phyloP scores from a whole-genome alignment of 2,329 filamentous ascomycete species.

The Arthrinium phaeospermum region DNA sequence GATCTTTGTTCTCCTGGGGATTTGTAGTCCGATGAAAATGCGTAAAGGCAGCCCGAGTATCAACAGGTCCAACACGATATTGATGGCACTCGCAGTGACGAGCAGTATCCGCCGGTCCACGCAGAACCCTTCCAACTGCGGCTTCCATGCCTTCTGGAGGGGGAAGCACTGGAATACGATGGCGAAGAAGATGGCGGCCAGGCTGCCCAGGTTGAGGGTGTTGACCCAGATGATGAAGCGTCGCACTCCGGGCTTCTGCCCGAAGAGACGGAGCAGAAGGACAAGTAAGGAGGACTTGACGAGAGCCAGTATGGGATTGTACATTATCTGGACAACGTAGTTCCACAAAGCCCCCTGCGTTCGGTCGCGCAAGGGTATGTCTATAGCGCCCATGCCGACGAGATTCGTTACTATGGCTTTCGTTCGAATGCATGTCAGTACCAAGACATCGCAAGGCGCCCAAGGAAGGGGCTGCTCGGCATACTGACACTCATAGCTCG shows the following conservation, averaged over 20 bases:
- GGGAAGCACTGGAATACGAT: constrained; percentile 54
- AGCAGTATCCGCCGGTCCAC: constrained; percentile 40
- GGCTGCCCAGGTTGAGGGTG: constrained; percentile 39
- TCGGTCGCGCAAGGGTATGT: constrained; percentile 32
- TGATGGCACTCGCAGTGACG: constrained; percentile 42
- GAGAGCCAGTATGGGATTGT: constrained; percentile 52
- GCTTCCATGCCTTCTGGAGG: constrained; percentile 41
- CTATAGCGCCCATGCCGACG: constrained; percentile 28
- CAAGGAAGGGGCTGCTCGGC: neutral
- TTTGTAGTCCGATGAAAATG: constrained; percentile 48
- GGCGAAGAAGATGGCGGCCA: constrained; percentile 37
- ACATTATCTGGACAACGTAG: constrained; percentile 47
- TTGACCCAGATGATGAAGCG: constrained; percentile 39
- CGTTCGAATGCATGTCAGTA: constrained; percentile 16
- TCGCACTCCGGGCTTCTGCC: constrained; percentile 42
- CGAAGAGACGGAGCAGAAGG: constrained; percentile 50
- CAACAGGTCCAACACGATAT: constrained; percentile 48
- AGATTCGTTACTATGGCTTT: constrained; percentile 33
- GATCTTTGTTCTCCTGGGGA: constrained; percentile 44
- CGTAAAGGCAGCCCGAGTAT: constrained; percentile 46
- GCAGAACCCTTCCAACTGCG: constrained; percentile 35
- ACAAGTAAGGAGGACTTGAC: constrained; percentile 52
- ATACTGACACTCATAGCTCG: constrained; percentile 32
- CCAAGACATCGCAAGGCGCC: constrained; percentile 8
- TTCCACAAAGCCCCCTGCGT: constrained; percentile 37